Conservation (phyloP, 495 filamentous ascomycete species). For the Aspergillus haitiensis region DNA sequence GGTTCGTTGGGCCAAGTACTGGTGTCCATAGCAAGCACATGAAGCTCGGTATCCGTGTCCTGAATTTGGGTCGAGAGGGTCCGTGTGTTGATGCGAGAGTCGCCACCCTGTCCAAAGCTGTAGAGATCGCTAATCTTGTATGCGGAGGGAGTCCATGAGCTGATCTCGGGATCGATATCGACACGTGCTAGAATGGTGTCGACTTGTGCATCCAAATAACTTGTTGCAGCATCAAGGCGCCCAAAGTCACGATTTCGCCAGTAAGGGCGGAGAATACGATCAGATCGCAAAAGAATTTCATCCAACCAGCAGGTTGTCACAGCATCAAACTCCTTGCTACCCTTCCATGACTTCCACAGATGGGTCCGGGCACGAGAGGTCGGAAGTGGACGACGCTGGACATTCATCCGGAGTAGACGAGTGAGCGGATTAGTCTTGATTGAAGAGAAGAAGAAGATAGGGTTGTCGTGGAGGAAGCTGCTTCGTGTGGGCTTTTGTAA, state of each 20-base stretch:
- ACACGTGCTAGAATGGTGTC: conserved; percentile 61
- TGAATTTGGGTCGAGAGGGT: conserved; percentile 27
- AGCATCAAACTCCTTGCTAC: conserved; percentile 56
- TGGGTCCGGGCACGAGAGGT: conserved; percentile 58
- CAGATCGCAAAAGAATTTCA: conserved; percentile 56
- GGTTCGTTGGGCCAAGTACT: conserved; percentile 66
- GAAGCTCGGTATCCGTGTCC: conserved; percentile 53
- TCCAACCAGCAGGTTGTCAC: conserved; percentile 61
- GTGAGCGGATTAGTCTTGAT: conserved; percentile 44
- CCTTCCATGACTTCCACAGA: conserved; percentile 65
- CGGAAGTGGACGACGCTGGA: conserved; percentile 50
- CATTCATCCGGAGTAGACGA: conserved; percentile 46
- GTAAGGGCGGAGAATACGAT: conserved; percentile 54
- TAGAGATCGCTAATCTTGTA: conserved; percentile 61
- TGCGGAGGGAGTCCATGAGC: conserved; percentile 56
- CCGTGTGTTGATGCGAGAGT: conserved; percentile 42
- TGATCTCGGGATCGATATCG: conserved; percentile 59
- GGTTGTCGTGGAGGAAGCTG: conserved; percentile 56
- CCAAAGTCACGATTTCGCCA: conserved; percentile 58
- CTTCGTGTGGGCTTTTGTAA: conserved; percentile 55
- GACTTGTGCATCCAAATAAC: conserved; percentile 53
- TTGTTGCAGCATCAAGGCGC: conserved; percentile 48
- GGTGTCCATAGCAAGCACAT: conserved; percentile 61
- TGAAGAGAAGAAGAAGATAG: conserved; percentile 51
- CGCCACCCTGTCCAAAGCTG: conserved; percentile 60